Conservation (phyloP, 805 yeast species). For the Maudiozyma saulgeensis region DNA sequence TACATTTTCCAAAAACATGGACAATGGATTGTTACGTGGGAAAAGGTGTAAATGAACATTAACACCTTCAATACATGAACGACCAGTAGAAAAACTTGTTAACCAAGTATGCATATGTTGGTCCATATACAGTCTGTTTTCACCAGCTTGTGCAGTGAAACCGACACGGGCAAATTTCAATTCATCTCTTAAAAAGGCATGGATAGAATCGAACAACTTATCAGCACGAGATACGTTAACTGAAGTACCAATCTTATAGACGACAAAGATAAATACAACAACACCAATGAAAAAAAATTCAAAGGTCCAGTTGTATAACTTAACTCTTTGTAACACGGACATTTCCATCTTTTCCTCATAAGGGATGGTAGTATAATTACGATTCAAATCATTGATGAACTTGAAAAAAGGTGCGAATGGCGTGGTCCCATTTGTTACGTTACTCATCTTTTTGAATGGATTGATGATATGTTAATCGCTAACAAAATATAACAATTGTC, state of each 20-base stretch:
- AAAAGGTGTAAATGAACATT: conserved; percentile 52
- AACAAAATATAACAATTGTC: not conserved
- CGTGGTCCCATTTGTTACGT: conserved; percentile 2
- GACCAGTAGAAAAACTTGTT: conserved; percentile 77
- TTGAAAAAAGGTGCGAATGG: conserved; percentile 3
- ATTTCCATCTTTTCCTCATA: conserved; percentile 48
- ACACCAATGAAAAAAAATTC: conserved; percentile 52
- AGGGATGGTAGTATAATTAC: conserved; percentile 24
- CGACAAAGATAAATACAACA: conserved; percentile 38
- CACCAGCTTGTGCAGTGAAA: conserved; percentile 16
- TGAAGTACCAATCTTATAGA: conserved; percentile 50
- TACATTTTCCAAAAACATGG: conserved; percentile 54
- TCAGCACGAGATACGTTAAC: conserved; percentile 50
- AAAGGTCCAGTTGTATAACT: conserved; percentile 62
- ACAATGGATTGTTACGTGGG: conserved; percentile 71
- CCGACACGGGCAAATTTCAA: conserved; percentile 55
- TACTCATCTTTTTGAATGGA: not conserved
- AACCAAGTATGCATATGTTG: conserved; percentile 28
- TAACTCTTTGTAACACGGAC: conserved; percentile 50
- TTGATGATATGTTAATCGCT: not conserved
- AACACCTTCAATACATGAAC: conserved; percentile 62
- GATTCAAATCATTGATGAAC: conserved; percentile 19
- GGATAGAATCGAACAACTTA: conserved; percentile 40
- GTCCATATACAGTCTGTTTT: conserved; percentile 30
- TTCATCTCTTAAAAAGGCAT: conserved; percentile 49